A percentile compares a stretch with the other conserved stretches of the same genome.
phyloP scores from a whole-genome alignment of 106 monocot species.

The Vanilla planifolia region DNA sequence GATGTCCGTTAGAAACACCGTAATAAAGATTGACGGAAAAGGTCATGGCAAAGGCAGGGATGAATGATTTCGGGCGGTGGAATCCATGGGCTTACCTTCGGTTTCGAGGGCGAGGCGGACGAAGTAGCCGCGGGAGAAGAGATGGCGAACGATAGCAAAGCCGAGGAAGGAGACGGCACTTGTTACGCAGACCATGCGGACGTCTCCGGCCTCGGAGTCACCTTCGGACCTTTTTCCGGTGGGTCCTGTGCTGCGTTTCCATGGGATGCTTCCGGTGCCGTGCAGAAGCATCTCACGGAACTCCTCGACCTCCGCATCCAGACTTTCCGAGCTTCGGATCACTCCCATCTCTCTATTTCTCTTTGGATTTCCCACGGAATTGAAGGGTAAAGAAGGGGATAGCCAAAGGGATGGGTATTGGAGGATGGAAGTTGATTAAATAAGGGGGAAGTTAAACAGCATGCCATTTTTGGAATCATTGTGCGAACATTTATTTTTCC shows the following conservation, averaged over 20 bases:
- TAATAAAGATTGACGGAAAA: too few relatives aligned
- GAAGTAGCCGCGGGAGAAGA: slow-evolving; percentile 53
- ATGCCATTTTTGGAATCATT: too few relatives aligned
- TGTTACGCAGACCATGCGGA: slow-evolving; percentile 59
- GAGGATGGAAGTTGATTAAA: too few relatives aligned
- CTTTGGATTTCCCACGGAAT: too few relatives aligned
- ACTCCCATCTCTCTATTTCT: slow-evolving; percentile 44
- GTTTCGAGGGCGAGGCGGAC: slow-evolving; percentile 62
- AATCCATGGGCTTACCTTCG: too few relatives aligned
- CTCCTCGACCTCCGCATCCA: slow-evolving; percentile 47
- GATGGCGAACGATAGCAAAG: slow-evolving; percentile 54
- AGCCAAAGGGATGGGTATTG: too few relatives aligned
- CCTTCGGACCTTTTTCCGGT: neutral
- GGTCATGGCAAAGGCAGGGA: too few relatives aligned
- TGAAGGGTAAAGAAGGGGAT: too few relatives aligned
- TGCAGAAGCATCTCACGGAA: slow-evolving; percentile 20
- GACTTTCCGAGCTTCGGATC: slow-evolving; percentile 29
- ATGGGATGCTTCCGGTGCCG: neutral
- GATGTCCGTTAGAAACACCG: too few relatives aligned
- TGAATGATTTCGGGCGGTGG: too few relatives aligned
- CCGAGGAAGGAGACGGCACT: slow-evolving; percentile 77
- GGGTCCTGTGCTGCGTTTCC: slow-evolving; percentile 6
- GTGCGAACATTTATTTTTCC: too few relatives aligned
- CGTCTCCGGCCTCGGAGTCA: neutral
- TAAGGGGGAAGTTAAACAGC: too few relatives aligned